These are phyloP conservation scores for Danielia reshetovae DNA, from an alignment of 805 yeast species.

Conservation along the genomic window DNA sequence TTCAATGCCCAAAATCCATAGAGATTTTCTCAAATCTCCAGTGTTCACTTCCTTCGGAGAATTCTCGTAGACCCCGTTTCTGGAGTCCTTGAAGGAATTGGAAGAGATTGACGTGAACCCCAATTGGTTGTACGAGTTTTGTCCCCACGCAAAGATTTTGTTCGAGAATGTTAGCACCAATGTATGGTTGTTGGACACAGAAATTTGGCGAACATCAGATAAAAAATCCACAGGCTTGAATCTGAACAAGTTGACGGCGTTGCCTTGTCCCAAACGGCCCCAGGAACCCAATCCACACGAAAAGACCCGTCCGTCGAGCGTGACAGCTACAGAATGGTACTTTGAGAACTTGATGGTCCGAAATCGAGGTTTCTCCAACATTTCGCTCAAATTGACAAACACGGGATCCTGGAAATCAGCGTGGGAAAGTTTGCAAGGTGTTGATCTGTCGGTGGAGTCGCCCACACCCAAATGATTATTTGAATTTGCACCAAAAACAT, in stretches of 20 bases:
- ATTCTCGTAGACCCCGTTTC: conserved; percentile 27
- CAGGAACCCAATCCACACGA: conserved; percentile 65
- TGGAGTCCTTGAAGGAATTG: conserved; percentile 16
- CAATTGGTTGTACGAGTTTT: conserved; percentile 61
- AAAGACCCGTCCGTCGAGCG: conserved; percentile 51
- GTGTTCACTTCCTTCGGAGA: conserved; percentile 37
- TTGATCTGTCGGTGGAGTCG: conserved; percentile 46
- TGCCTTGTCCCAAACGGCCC: conserved; percentile 66
- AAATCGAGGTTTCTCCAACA: conserved; percentile 39
- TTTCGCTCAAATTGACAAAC: conserved; percentile 10
- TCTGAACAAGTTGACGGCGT: conserved; percentile 33
- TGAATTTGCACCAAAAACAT: conserved; percentile 59
- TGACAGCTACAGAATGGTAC: conserved; percentile 59
- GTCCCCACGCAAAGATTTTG: conserved; percentile 77
- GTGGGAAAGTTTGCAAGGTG: conserved; percentile 37
- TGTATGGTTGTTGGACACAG: conserved; percentile 65
- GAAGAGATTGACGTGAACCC: conserved; percentile 37
- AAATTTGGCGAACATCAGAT: conserved; percentile 30
- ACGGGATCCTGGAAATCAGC: conserved; percentile 19
- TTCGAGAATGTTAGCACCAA: conserved; percentile 51
- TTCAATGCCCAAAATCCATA: conserved; percentile 41
- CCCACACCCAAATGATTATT: conserved; percentile 66
- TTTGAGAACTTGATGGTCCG: conserved; percentile 52
- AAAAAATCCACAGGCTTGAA: conserved; percentile 42
- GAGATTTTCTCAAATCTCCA: conserved; percentile 40